Base-by-base conservation (phyloP, 2,329 filamentous ascomycete species). In the Westerdykella ornata region DNA sequence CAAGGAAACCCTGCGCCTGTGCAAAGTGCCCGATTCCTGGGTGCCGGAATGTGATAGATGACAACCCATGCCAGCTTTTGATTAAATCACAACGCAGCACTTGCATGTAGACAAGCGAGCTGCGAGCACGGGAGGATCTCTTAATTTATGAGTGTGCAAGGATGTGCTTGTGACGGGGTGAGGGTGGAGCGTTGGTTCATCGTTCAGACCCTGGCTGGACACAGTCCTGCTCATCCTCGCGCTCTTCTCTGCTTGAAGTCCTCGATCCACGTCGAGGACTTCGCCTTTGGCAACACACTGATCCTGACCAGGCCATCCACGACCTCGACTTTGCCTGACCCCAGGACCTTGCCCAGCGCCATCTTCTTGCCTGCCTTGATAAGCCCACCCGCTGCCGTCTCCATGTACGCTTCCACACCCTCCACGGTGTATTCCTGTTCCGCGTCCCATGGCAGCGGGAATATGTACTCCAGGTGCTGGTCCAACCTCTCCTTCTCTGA, bases 361-460 rank as follows among this genome's bases (percentile, higher is more conserved):
- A 92, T 75, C 60, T 90, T 92, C 76, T 86, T 89, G 36, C 92
- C 90, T 16, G 89, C 82, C 70, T 94, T 96, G 56, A 95, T 79
- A 55, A 98, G 65, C 0, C 89, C 88, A 0, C 88, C 88, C 0
- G 73, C 71, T 3, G 69, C 68, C 0, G 88, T 97, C 71, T 96
- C 88, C 72, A 94, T 84, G 65, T 87, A 97, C 57, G 87, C 92
- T 53, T 95, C 88, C 4, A 95, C 86, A 1, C 68, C 72, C 0
- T 72, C 72, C 1, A 74, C 53, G 1, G 70, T 76, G 65, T 95
- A 96, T 56, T 80, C 80, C 1, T 74, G 67, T 45, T 75, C 70
- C 13, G 65, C 58, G 56, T 97, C 92, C 92, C 92, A 98, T 11
- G 88, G 88, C 56, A 88, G 67, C 2, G 89, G 90, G 43, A 98